phyloP scores from a whole-genome alignment of 2,329 filamentous ascomycete genomes.

The Cercospora sesami region DNA sequence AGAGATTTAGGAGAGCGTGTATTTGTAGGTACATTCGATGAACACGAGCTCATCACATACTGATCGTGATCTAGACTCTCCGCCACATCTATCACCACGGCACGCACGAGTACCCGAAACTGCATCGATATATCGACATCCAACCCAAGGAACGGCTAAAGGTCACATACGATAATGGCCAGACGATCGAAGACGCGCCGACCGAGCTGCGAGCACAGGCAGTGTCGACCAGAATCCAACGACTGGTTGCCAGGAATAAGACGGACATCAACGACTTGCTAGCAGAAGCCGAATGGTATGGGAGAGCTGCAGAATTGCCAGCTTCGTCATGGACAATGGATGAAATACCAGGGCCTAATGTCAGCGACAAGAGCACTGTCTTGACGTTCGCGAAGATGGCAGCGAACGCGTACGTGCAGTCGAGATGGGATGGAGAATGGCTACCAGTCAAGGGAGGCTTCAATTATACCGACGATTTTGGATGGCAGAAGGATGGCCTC shows the following conservation, averaged over 20 bases:
- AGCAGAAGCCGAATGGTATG: conserved; percentile 67
- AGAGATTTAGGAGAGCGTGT: conserved; percentile 16
- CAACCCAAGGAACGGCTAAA: conserved; percentile 52
- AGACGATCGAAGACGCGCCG: conserved; percentile 43
- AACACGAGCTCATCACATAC: not conserved
- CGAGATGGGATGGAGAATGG: conserved; percentile 74
- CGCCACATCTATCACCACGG: conserved; percentile 94
- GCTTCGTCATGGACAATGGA: conserved; percentile 81
- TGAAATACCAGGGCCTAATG: conserved; percentile 72
- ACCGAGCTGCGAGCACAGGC: conserved; percentile 46
- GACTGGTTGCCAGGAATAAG: conserved; percentile 75
- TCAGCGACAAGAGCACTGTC: conserved; percentile 82
- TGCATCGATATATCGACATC: conserved; percentile 77
- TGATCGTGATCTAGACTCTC: conserved; percentile 54
- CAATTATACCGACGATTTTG: conserved; percentile 86
- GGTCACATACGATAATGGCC: conserved; percentile 34
- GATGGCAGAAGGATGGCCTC: conserved; percentile 86
- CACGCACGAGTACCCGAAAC: conserved; percentile 70
- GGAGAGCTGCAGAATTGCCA: conserved; percentile 66
- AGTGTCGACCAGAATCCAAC: conserved; percentile 66
- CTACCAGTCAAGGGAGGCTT: conserved; percentile 74
- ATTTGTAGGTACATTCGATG: conserved; percentile 1
- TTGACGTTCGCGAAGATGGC: conserved; percentile 85
- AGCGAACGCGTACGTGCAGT: conserved; percentile 80
- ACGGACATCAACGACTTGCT: conserved; percentile 77